phyloP scores from a whole-genome alignment of 78 protist genomes.

The Bodo saltans region DNA sequence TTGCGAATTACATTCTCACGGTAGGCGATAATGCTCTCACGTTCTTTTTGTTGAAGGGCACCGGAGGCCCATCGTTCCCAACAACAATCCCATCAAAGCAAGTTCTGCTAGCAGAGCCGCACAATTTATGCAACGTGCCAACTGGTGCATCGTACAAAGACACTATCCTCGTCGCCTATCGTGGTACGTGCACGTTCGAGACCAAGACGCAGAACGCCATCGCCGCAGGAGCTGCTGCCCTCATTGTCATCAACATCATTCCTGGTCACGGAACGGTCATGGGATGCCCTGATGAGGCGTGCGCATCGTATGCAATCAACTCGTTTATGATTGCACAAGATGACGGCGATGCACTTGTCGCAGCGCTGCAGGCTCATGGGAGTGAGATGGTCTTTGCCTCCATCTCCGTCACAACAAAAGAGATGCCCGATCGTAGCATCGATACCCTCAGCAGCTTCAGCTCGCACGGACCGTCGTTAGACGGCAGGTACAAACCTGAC shows the following conservation, averaged over 20 bases:
- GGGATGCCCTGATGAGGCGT: too few species aligned
- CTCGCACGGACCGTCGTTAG: slow-evolving; percentile 46
- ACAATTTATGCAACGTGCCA: neutral
- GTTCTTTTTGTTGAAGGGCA: neutral
- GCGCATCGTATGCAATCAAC: neutral
- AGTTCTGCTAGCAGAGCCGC: too few species aligned
- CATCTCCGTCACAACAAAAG: too few species aligned
- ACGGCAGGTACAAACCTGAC: slow-evolving; percentile 51
- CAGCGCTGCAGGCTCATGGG: neutral
- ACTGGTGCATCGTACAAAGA: neutral
- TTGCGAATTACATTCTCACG: neutral
- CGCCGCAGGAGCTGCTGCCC: slow-evolving; percentile 8
- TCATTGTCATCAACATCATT: slow-evolving; percentile 16
- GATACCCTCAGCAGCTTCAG: slow-evolving; percentile 28
- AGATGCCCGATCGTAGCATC: too few species aligned
- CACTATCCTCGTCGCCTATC: neutral
- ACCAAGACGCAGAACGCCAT: neutral
- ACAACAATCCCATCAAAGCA: neutral
- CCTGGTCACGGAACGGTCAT: slow-evolving; percentile 5
- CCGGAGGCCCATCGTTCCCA: neutral
- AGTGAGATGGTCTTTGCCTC: too few species aligned
- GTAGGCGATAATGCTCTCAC: neutral
- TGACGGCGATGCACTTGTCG: neutral
- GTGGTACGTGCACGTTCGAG: slow-evolving; percentile 13
- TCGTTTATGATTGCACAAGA: neutral